Percentiles rank a stretch among this genome's conserved stretches.
These are phyloP conservation scores for Rubroshorea leprosula DNA, from an alignment of 345 rosid species.

Conservation along the genomic window DNA sequence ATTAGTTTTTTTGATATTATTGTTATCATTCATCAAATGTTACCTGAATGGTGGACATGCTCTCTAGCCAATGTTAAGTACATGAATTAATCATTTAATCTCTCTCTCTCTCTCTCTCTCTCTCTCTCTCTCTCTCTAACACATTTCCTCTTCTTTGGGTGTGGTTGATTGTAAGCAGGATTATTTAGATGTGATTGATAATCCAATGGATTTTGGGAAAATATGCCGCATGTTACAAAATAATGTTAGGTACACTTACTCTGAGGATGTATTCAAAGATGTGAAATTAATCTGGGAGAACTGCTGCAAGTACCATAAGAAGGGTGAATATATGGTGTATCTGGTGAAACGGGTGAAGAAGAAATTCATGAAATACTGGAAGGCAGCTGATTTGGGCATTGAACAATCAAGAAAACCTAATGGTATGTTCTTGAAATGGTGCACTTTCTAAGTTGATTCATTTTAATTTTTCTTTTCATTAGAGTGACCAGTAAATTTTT, in stretches of 20 bases:
- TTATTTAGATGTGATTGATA: conserved; percentile 43
- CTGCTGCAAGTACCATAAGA: conserved; percentile 44
- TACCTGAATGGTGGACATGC: too few relatives aligned
- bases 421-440: conserved; percentile 16
- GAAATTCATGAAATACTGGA: conserved; percentile 54
- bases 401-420: conserved; percentile 22
- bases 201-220: conserved; percentile 60
- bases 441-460: too few relatives aligned
- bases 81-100: neutral
- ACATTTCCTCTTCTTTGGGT: neutral
- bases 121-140: neutral
- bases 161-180: conserved; percentile 25
- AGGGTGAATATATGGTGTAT: conserved; percentile 54
- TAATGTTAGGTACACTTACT: conserved; percentile 39
- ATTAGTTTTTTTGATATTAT: too few relatives aligned
- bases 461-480: neutral
- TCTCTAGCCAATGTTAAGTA: neutral
- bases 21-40: too few relatives aligned
- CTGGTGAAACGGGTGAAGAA: conserved; percentile 57
- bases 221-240: conserved; percentile 45
- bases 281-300: conserved; percentile 50
- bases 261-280: conserved; percentile 47
- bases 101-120: too few relatives aligned
- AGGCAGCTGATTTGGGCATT: conserved; percentile 36
- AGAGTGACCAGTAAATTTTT: neutral